Conservation (phyloP, 148 eudicot genomes). For the Fagopyrum tataricum region DNA sequence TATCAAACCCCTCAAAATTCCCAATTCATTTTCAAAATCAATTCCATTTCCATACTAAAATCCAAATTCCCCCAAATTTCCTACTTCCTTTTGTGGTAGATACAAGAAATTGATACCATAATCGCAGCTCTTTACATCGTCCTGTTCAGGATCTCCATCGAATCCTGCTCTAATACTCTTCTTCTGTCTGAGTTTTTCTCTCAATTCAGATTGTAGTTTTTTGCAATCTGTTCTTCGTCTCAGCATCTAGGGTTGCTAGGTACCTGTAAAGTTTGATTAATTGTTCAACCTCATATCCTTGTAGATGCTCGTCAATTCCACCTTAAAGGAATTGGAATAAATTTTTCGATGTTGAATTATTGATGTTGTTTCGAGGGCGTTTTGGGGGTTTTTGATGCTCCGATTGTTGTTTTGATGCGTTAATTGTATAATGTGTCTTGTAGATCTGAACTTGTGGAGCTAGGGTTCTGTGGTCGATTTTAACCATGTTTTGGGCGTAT, state of each 20-base stretch:
- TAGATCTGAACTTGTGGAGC: constrained; percentile 29
- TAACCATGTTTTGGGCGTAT: constrained; percentile 91
- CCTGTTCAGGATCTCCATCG: background rate
- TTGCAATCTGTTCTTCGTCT: background rate
- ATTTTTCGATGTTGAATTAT: background rate
- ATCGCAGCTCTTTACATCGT: background rate
- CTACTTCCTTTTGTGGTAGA: background rate
- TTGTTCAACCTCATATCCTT: background rate
- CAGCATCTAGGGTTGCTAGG: background rate
- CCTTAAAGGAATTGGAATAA: background rate
- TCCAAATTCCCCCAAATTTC: background rate
- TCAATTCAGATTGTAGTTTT: background rate
- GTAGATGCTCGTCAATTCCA: background rate
- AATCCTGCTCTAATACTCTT: background rate
- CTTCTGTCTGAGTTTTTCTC: background rate
- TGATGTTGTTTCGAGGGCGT: background rate
- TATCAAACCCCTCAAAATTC: background rate
- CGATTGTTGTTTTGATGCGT: background rate
- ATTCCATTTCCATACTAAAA: background rate
- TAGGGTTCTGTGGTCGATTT: constrained; percentile 20
- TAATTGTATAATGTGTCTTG: background rate
- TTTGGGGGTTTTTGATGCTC: background rate
- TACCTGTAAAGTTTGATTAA: background rate
- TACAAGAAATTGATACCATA: background rate
- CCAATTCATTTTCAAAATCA: background rate